Conservation (phyloP, 2,329 filamentous ascomycete genomes). For the Verticillium alfalfae region DNA sequence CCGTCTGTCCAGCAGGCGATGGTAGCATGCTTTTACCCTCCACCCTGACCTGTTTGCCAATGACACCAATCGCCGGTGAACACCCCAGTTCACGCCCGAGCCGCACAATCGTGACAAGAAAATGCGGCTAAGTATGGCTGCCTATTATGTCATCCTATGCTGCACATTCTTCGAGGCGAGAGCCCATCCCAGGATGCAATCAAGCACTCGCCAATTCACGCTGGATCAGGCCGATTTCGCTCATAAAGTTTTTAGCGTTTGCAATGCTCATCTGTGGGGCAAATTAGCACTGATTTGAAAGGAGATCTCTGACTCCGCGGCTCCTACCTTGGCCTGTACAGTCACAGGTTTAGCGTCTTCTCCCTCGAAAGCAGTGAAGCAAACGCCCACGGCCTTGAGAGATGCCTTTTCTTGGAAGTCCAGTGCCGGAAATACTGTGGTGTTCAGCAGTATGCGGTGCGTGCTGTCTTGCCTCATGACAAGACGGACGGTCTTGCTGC, state of each 20-base stretch:
- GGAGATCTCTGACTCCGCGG: too few species aligned
- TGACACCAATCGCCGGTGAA: not conserved
- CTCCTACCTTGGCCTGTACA: slow-evolving; percentile 55
- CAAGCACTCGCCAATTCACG: slow-evolving; percentile 35
- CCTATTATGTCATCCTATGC: not conserved
- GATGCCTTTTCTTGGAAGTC: slow-evolving; percentile 72
- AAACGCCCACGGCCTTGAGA: slow-evolving; percentile 63
- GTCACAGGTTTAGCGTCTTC: slow-evolving; percentile 48
- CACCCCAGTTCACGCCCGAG: not conserved
- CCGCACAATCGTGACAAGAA: not conserved
- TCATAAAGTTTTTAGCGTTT: slow-evolving; percentile 47
- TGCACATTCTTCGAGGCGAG: not conserved
- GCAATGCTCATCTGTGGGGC: slow-evolving; percentile 43
- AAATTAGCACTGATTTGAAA: not conserved
- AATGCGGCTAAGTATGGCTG: not conserved
- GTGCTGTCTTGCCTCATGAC: slow-evolving; percentile 91
- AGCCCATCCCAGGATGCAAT: not conserved
- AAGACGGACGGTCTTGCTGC: slow-evolving; percentile 54
- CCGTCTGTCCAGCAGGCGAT: not conserved
- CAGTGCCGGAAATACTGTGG: slow-evolving; percentile 71
- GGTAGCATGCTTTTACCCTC: not conserved
- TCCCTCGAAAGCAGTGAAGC: slow-evolving; percentile 60
- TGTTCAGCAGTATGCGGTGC: slow-evolving; percentile 81
- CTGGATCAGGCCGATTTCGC: slow-evolving; percentile 43
- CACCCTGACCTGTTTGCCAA: not conserved